Evolutionary conservation across 257 asterid species (phyloP).

Genomic region (Voacanga thouarsii): DNA sequence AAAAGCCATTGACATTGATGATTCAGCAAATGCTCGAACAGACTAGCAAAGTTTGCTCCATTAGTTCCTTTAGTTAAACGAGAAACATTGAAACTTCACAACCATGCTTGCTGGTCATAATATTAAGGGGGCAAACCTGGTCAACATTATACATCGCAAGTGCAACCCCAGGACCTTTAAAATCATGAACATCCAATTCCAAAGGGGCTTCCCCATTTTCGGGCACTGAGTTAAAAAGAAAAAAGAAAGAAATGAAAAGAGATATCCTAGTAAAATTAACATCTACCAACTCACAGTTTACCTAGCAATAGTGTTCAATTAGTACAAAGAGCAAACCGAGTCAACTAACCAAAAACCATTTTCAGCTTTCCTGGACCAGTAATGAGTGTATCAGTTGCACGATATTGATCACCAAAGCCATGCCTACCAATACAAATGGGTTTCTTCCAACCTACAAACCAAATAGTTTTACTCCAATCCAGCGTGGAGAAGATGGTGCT

Average conservation of each 20-base stretch:
- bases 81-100: slow-evolving; percentile 10
- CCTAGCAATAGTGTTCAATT: neutral
- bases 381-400: slow-evolving; percentile 75
- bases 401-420: slow-evolving; percentile 94
- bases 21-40: slow-evolving; percentile 85
- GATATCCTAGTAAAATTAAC: slow-evolving; percentile 4
- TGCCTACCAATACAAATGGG: slow-evolving; percentile 95
- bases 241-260: slow-evolving; percentile 4
- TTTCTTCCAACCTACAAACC: slow-evolving; percentile 78
- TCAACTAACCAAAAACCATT: slow-evolving; percentile 77
- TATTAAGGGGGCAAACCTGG: slow-evolving; percentile 43
- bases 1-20: slow-evolving; percentile 86
- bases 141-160: slow-evolving; percentile 90
- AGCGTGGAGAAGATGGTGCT: slow-evolving; percentile 15
- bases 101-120: slow-evolving; percentile 1
- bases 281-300: neutral
- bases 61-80: slow-evolving; percentile 2
- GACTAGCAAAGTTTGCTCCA: slow-evolving; percentile 48
- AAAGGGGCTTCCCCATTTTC: slow-evolving; percentile 60
- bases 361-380: slow-evolving; percentile 85
- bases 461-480: neutral
- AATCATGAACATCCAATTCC: slow-evolving; percentile 65
- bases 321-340: neutral
- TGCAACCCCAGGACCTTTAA: slow-evolving; percentile 88
- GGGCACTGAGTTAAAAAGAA: slow-evolving; percentile 45